These are phyloP conservation scores for Sphaerobolus stellatus DNA, from an alignment of 1,284 basidiomycete species.

Conservation along the genomic window DNA sequence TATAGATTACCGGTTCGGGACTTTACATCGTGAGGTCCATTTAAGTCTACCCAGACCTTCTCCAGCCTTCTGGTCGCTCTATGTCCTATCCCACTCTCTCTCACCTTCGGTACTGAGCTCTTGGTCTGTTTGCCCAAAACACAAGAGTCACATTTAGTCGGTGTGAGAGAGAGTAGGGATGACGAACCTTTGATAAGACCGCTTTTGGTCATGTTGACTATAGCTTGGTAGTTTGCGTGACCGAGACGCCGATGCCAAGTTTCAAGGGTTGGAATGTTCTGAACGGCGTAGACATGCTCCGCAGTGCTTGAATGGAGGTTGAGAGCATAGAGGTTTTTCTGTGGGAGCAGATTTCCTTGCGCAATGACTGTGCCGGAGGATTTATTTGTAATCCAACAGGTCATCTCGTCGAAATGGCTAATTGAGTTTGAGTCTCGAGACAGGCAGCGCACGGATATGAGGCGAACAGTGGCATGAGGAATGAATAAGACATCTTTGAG, in stretches of 20 bases:
- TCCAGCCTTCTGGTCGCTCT: conserved; percentile 10
- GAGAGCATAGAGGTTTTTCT: background rate
- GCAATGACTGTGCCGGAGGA: background rate
- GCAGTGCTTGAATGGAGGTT: too few species aligned
- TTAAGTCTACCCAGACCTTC: conserved; percentile 9
- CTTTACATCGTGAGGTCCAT: conserved; percentile 12
- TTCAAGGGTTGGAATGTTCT: background rate
- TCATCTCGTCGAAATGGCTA: background rate
- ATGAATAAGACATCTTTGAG: background rate
- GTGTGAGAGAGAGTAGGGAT: conserved; percentile 11
- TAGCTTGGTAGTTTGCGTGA: conserved; percentile 11
- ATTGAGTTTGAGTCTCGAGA: background rate
- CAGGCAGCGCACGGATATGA: background rate
- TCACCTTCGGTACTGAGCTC: conserved; percentile 11
- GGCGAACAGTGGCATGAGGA: background rate
- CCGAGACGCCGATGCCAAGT: conserved; percentile 14
- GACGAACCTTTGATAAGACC: conserved; percentile 12
- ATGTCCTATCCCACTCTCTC: background rate
- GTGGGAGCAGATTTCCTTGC: background rate
- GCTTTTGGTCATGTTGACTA: conserved; percentile 9
- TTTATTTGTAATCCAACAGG: background rate
- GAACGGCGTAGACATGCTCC: background rate
- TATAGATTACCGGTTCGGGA: conserved; percentile 9
- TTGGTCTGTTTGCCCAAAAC: conserved; percentile 13
- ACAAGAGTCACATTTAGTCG: conserved; percentile 15